Percentiles rank a stretch among this genome's conserved stretches.
Evolutionary conservation across 257 asterid genomes (phyloP).

Genomic region (Galeopsis tetrahit): DNA sequence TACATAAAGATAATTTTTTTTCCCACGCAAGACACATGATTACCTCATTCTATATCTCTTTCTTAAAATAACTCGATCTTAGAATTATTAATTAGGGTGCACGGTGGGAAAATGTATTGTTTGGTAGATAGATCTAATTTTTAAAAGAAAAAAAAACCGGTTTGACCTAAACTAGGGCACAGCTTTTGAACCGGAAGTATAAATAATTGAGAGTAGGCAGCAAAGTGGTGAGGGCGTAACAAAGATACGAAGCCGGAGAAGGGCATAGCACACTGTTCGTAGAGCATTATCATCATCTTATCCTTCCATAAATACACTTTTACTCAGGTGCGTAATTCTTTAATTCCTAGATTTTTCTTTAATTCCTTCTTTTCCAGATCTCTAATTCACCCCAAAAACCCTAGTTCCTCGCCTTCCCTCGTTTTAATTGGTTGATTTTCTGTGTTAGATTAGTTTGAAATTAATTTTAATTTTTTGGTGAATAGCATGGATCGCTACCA

Average conservation of each 20-base stretch:
- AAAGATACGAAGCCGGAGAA: slow-evolving; percentile 50
- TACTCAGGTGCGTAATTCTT: neutral
- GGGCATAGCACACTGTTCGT: slow-evolving; percentile 38
- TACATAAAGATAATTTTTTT: too few species aligned
- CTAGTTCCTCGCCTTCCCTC: neutral
- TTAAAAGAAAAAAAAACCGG: slow-evolving; percentile 24
- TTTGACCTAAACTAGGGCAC: slow-evolving; percentile 54
- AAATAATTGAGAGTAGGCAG: slow-evolving; percentile 34
- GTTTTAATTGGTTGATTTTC: neutral
- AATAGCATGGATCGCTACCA: slow-evolving; percentile 79
- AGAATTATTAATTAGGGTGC: too few species aligned
- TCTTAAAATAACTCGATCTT: too few species aligned
- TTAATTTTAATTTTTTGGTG: neutral
- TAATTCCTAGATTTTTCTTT: neutral
- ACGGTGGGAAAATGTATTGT: too few species aligned
- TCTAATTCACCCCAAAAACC: slow-evolving; percentile 36
- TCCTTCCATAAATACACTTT: slow-evolving; percentile 25
- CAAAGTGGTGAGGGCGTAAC: slow-evolving; percentile 41
- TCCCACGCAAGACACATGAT: too few species aligned
- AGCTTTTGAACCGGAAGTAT: slow-evolving; percentile 38
- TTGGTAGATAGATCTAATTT: too few species aligned
- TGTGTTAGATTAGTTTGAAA: neutral
- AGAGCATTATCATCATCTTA: slow-evolving; percentile 33
- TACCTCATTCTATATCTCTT: too few species aligned
- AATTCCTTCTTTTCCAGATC: slow-evolving; percentile 37